phyloP scores from a whole-genome alignment of 108 stramenopile genomes.

The Cyclotella choctawhatcheeana region DNA sequence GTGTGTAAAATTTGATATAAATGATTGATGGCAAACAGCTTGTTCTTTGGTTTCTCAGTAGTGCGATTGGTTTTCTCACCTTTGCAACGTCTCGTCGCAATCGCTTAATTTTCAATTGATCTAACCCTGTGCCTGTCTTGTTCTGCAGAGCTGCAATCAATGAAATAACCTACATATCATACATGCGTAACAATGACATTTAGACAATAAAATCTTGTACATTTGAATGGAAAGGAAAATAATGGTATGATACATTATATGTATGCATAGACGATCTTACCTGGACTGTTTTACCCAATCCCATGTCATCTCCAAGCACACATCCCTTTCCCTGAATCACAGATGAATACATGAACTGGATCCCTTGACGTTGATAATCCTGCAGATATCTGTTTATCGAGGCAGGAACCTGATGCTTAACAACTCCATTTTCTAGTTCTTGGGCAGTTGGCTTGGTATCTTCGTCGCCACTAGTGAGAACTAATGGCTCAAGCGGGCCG shows the following conservation, averaged over 20 bases:
- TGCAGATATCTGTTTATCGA: constrained; percentile 82
- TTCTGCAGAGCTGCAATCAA: constrained; percentile 75
- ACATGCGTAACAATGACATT: neutral
- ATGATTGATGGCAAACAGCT: no score
- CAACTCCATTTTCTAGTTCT: constrained; percentile 25
- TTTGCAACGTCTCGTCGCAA: constrained; percentile 39
- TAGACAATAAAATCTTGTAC: neutral
- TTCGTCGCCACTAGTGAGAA: constrained; percentile 40
- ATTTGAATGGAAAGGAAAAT: neutral
- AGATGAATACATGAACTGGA: constrained; percentile 77
- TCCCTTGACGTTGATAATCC: constrained; percentile 76
- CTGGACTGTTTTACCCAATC: constrained; percentile 52
- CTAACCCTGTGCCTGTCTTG: constrained; percentile 72
- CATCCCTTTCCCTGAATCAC: constrained; percentile 60
- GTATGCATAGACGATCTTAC: neutral
- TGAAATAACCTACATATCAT: constrained; percentile 53
- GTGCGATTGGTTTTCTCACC: constrained; percentile 37
- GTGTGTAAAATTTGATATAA: no score
- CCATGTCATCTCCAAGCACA: constrained; percentile 71
- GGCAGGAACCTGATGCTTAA: constrained; percentile 65
- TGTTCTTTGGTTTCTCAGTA: no score
- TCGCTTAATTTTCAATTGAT: constrained; percentile 43
- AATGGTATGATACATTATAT: neutral
- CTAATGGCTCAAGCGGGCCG: constrained; percentile 49
- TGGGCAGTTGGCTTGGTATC: constrained; percentile 10